These are phyloP conservation scores for Ceratocystis variospora DNA, from an alignment of 2,329 filamentous ascomycete species.

Conservation along the genomic window DNA sequence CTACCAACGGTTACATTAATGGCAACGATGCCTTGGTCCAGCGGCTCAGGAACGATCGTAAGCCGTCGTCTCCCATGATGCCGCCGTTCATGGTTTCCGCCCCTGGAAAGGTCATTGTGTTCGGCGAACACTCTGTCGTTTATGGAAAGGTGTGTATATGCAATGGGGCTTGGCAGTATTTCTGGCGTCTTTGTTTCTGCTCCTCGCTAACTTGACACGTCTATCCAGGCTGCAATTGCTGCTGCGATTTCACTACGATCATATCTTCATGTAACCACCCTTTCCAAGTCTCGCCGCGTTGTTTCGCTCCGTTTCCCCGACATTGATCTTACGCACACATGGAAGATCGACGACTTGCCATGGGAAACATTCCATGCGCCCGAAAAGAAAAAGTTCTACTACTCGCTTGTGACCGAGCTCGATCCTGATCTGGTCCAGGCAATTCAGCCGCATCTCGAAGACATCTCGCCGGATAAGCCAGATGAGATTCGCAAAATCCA, in stretches of 20 bases:
- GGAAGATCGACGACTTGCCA: slow-evolving; percentile 84
- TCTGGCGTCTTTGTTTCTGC: slow-evolving; percentile 10
- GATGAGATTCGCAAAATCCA: slow-evolving; percentile 72
- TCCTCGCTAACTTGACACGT: slow-evolving; percentile 4
- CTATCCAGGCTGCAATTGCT: slow-evolving; percentile 65
- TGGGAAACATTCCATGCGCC: slow-evolving; percentile 71
- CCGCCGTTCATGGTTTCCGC: slow-evolving; percentile 96
- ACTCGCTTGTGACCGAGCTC: slow-evolving; percentile 70
- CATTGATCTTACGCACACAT: slow-evolving; percentile 76
- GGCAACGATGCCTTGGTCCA: slow-evolving; percentile 27
- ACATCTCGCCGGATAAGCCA: slow-evolving; percentile 52
- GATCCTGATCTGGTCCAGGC: slow-evolving; percentile 71
- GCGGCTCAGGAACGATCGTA: slow-evolving; percentile 36
- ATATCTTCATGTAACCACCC: slow-evolving; percentile 86
- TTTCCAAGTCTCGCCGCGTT: slow-evolving; percentile 82
- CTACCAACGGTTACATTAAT: slow-evolving; percentile 22
- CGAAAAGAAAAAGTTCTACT: slow-evolving; percentile 87
- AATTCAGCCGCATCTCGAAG: slow-evolving; percentile 62
- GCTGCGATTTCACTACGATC: slow-evolving; percentile 90
- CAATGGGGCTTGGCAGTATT: background rate
- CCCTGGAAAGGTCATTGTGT: slow-evolving; percentile 95
- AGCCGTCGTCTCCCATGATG: slow-evolving; percentile 53
- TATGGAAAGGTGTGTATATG: slow-evolving; percentile 61
- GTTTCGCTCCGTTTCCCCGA: slow-evolving; percentile 84
- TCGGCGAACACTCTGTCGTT: slow-evolving; percentile 95